Conservation (phyloP, 352 stramenopile genomes). For the Phytophthora pistaciae region DNA sequence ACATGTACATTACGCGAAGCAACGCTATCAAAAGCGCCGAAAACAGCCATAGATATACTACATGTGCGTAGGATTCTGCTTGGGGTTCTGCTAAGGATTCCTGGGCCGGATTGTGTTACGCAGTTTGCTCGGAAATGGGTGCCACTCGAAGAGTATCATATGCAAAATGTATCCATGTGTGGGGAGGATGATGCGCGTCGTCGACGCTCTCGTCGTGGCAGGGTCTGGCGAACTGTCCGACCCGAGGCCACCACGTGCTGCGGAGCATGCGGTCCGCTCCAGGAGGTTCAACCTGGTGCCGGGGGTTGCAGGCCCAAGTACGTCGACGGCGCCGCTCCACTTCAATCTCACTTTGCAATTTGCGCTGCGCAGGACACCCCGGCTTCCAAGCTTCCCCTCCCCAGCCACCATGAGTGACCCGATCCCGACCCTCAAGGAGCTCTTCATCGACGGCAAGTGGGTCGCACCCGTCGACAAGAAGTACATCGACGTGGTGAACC, state of each 20-base stretch:
- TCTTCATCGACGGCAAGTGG: constrained; percentile 75
- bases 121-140: no score
- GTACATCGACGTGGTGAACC: constrained; percentile 53
- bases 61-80: no score
- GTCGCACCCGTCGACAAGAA: constrained; percentile 44
- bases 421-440: constrained; percentile 55
- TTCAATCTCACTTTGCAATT: neutral
- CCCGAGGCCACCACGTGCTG: neutral
- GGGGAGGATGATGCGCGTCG: no score
- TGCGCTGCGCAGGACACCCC: neutral
- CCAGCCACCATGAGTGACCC: constrained; percentile 29
- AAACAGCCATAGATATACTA: no score
- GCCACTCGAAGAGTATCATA: no score
- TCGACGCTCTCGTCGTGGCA: neutral
- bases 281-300: neutral
- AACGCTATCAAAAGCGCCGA: no score
- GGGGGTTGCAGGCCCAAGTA: neutral
- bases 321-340: neutral
- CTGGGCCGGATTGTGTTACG: no score
- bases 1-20: no score
- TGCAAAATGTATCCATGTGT: no score
- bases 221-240: neutral
- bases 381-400: neutral
- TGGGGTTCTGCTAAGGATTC: neutral
- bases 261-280: neutral